Evolutionary conservation across 345 rosid genomes (phyloP).

Genomic region (Xanthoceras sorbifolium): DNA sequence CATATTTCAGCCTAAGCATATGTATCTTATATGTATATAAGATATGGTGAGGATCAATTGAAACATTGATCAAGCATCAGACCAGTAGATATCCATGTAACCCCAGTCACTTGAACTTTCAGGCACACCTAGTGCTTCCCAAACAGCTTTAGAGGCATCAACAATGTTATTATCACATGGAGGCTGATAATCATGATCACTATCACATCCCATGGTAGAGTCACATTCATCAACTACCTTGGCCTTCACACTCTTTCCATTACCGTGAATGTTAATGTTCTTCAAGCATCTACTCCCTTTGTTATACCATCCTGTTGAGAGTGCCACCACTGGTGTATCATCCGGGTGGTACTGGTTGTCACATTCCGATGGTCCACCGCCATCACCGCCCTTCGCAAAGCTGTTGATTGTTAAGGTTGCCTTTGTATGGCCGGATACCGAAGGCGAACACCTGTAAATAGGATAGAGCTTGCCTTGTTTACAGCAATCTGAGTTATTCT

Average conservation of each 20-base stretch:
- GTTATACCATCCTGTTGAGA: conserved; percentile 44
- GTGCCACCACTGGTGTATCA: conserved; percentile 23
- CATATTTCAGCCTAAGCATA: no score
- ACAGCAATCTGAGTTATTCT: conserved; percentile 23
- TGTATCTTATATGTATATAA: no score
- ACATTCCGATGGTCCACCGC: conserved; percentile 35
- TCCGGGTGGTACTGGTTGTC: conserved; percentile 26
- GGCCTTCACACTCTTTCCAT: conserved; percentile 27
- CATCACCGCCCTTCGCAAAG: conserved; percentile 23
- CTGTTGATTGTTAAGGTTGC: conserved; percentile 27
- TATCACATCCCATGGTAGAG: conserved; percentile 27
- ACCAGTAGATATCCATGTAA: conserved; percentile 21
- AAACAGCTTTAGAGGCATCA: conserved; percentile 37
- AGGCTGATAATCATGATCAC: conserved; percentile 33
- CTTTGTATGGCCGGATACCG: conserved; percentile 11
- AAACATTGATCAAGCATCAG: conserved; percentile 21
- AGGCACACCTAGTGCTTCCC: conserved; percentile 30
- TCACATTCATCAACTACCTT: conserved; percentile 39
- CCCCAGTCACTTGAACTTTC: conserved; percentile 5
- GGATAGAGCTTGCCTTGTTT: conserved; percentile 12
- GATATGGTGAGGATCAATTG: no score
- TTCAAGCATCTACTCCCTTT: conserved; percentile 24
- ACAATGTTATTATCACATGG: conserved; percentile 33
- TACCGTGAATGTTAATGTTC: conserved; percentile 24
- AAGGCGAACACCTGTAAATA: conserved; percentile 24